Conservation (phyloP, 768 basidiomycete species). For the Boletellus ananiceps region DNA sequence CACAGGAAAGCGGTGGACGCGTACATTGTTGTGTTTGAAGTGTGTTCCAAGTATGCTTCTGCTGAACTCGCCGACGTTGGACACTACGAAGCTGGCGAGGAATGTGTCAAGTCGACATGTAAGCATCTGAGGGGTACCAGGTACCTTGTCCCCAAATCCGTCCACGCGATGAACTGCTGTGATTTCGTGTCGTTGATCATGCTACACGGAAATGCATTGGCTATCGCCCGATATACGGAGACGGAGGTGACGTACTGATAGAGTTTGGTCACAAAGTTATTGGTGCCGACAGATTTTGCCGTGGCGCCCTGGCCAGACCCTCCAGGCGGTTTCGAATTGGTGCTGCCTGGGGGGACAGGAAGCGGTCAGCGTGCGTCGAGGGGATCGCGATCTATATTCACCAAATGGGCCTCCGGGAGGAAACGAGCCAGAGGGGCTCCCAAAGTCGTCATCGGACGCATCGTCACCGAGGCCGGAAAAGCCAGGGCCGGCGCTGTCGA, state of each 20-base stretch:
- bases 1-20: conserved; percentile 29
- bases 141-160: conserved; percentile 68
- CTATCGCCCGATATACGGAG: background rate
- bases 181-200: conserved; percentile 86
- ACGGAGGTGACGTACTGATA: conserved; percentile 59
- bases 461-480: conserved; percentile 22
- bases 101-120: background rate
- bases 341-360: conserved; percentile 1
- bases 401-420: conserved; percentile 8
- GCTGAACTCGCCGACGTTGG: conserved; percentile 83
- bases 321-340: conserved; percentile 14
- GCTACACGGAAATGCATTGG: conserved; percentile 33
- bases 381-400: background rate
- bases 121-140: background rate
- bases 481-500: conserved; percentile 42
- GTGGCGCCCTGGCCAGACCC: conserved; percentile 47
- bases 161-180: conserved; percentile 78
- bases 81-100: conserved; percentile 64
- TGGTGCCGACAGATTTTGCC: conserved; percentile 61
- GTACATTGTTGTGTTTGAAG: conserved; percentile 87
- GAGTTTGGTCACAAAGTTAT: conserved; percentile 86
- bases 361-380: background rate
- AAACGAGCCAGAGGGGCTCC: conserved; percentile 16
- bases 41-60: conserved; percentile 79
- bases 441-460: conserved; percentile 24